Evolutionary conservation across 1,139 yeast species (phyloP).

Genomic region (Suhomyces maxii): DNA sequence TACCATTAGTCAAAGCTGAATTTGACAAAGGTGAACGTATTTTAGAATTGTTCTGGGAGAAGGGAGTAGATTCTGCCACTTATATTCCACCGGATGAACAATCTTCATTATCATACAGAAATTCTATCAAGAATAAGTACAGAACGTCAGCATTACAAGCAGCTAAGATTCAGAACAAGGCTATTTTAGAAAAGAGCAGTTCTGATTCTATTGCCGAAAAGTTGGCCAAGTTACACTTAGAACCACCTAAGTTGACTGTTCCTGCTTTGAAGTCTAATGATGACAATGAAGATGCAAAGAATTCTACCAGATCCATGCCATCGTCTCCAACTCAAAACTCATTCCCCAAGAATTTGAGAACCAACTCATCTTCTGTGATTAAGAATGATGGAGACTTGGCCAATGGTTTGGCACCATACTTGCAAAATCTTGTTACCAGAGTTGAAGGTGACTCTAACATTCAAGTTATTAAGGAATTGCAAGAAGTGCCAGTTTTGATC

Average conservation of each 20-base stretch:
- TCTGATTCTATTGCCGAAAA: constrained; percentile 47
- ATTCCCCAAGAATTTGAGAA: constrained; percentile 26
- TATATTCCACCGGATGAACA: constrained; percentile 87
- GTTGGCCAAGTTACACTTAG: constrained; percentile 50
- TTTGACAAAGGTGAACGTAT: constrained; percentile 69
- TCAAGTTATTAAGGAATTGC: constrained; percentile 79
- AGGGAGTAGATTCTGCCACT: constrained; percentile 87
- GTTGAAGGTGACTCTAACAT: constrained; percentile 60
- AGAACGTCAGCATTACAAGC: constrained; percentile 72
- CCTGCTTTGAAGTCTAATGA: constrained; percentile 28
- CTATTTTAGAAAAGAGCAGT: constrained; percentile 32
- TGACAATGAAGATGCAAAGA: constrained; percentile 9
- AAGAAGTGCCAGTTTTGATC: constrained; percentile 78
- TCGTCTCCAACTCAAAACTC: constrained; percentile 28
- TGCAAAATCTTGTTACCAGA: constrained; percentile 56
- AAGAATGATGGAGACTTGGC: constrained; percentile 18
- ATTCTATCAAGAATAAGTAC: constrained; percentile 75
- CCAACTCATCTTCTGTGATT: constrained; percentile 26
- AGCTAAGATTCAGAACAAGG: constrained; percentile 55
- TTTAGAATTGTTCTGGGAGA: constrained; percentile 89
- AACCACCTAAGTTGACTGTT: constrained; percentile 50
- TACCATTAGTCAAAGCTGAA: constrained; percentile 90
- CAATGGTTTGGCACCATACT: constrained; percentile 54
- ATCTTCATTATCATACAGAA: constrained; percentile 71
- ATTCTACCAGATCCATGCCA: constrained; percentile 28